Base-by-base conservation (phyloP, 306 rosid species). In the Myrica gale region DNA sequence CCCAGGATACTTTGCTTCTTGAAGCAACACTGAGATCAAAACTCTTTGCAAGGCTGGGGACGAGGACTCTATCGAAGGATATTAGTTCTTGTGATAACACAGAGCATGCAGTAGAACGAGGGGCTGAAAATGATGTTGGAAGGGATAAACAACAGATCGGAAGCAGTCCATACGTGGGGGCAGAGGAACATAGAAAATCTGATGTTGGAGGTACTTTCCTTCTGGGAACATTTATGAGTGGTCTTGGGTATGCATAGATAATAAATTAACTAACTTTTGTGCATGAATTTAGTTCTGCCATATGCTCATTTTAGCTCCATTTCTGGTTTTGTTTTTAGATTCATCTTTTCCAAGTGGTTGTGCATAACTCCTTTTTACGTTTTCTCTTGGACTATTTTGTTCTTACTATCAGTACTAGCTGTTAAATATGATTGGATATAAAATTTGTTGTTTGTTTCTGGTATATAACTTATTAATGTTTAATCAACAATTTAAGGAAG, bases 1-100 rank as follows among this genome's bases (percentile, higher is more conserved):
- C 90, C 44, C 82, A 84, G 77, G 96, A 92, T 82, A 76, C 96
- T 73, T 83, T 92, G 84, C 91, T 84, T 82, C 96, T 94, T 54
- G 98, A 94, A 88, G 93, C 89, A 82, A 80, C 83, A 45, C 84
- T 94, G 77, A 90, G 98, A 87, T 89, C 96, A 51, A 82, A 90
- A 77, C 86, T 94, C 68, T 85, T 90, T 92, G 95, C 93, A 71
- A 87, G 85, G 72, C 75, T 90, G 45, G 90, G 90, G 58, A 72
- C 85, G 72, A 89, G 85, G 80, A 73, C 78, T 26, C 77, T 74
- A 50, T 78, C 78, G 19, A 84, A 88, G 79, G 74, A 74, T 51
- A 51, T 72, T 73, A 73, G 74, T 81, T 68, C 85, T 23, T 82
- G 83, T 74, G 60, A 81, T 73, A 79, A 71, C 82, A 72, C 72